phyloP scores from a whole-genome alignment of 2,329 filamentous ascomycete species.

The Zelopaecilomyces penicillatus region DNA sequence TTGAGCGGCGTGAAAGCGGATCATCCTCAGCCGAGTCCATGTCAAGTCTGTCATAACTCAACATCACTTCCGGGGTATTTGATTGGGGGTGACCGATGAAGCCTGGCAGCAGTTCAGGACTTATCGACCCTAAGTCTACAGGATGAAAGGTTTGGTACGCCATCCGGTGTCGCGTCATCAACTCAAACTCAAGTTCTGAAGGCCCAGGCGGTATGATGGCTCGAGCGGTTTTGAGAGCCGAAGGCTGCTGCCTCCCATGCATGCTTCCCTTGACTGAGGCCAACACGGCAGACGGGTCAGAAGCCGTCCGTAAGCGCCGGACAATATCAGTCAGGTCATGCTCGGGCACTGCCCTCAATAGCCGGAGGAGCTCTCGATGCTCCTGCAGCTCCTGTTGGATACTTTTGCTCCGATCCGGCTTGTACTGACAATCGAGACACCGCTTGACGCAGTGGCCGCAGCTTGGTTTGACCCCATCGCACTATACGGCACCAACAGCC shows the following conservation, averaged over 20 bases:
- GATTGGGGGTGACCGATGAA: not conserved
- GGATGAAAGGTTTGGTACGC: constrained; percentile 12
- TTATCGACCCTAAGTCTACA: constrained; percentile 2
- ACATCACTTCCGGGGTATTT: no score
- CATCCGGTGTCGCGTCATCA: constrained; percentile 11
- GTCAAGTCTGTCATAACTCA: no score
- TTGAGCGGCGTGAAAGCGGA: not conserved
- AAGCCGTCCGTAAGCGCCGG: not conserved
- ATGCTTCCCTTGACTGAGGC: constrained; percentile 6
- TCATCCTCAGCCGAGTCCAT: not conserved
- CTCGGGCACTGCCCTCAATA: not conserved
- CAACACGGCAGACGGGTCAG: not conserved
- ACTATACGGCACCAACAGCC: no score
- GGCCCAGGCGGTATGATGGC: constrained; percentile 10
- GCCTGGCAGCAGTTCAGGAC: constrained; percentile 2
- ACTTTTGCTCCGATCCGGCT: not conserved
- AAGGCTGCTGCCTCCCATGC: constrained; percentile 10
- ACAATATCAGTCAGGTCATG: not conserved
- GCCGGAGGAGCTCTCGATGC: not conserved
- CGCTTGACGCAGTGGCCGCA: not conserved
- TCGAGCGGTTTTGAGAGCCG: constrained; percentile 7
- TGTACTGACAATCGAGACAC: not conserved
- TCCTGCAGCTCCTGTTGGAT: not conserved
- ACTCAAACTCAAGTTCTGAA: constrained; percentile 13
- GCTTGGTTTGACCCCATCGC: not conserved